Conservation (phyloP, 306 rosid genomes). For the Corylus americana region DNA sequence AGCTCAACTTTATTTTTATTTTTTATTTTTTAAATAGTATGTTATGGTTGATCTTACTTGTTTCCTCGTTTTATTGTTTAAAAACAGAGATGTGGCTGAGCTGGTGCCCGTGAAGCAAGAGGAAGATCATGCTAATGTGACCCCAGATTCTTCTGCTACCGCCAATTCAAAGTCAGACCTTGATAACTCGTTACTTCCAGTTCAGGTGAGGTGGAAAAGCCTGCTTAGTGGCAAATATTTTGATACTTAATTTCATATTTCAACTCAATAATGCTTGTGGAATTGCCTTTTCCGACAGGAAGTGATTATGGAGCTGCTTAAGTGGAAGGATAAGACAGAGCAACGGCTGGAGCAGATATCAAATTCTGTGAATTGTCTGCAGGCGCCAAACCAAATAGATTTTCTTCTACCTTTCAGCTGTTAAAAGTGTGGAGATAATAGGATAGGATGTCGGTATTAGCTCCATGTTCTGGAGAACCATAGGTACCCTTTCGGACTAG, state of each 20-base stretch:
- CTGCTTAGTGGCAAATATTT: background rate
- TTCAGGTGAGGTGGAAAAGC: constrained; percentile 58
- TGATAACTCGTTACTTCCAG: constrained; percentile 52
- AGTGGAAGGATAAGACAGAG: constrained; percentile 80
- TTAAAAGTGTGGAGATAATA: constrained; percentile 30
- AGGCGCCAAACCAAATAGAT: constrained; percentile 42
- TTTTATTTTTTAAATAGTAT: background rate
- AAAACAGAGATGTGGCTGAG: constrained; percentile 47
- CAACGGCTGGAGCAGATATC: constrained; percentile 66
- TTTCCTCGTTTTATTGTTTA: constrained; percentile 29
- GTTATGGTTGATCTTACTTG: constrained; percentile 10
- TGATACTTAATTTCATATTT: background rate
- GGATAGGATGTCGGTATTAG: constrained; percentile 39
- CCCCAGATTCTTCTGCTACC: constrained; percentile 77
- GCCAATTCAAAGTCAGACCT: constrained; percentile 60
- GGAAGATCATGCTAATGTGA: constrained; percentile 58
- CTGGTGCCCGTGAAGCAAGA: constrained; percentile 39
- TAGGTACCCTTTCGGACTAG: constrained; percentile 29
- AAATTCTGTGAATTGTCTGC: constrained; percentile 56
- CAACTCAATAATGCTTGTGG: constrained; percentile 11
- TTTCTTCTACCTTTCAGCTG: constrained; percentile 10
- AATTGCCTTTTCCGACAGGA: constrained; percentile 47
- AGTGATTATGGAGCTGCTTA: constrained; percentile 66
- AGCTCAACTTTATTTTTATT: constrained; percentile 6
- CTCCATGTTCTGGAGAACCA: constrained; percentile 9